A percentile compares a stretch with the other conserved stretches of the same genome.
These are phyloP conservation scores for Acanthamoeba culbertsoni DNA, from an alignment of 208 protist genomes.

Conservation along the genomic window DNA sequence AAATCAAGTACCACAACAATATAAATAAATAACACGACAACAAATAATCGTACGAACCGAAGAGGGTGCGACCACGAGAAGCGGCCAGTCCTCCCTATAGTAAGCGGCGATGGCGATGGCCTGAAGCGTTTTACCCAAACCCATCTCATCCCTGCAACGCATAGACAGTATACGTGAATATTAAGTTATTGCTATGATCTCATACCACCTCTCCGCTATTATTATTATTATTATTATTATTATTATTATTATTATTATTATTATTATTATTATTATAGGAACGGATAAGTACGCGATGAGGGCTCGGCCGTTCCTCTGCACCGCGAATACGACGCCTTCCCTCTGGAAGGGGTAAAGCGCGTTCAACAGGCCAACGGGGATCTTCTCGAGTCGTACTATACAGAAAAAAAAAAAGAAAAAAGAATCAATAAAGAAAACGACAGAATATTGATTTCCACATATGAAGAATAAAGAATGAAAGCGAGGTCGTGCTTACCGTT, in stretches of 20 bases:
- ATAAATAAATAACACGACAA: background rate
- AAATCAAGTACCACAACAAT: background rate
- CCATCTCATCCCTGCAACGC: constrained; percentile 91
- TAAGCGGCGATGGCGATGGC: constrained; percentile 91
- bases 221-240: too few species aligned
- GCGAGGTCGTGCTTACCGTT: background rate
- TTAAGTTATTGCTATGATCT: too few species aligned
- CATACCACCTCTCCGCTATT: too few species aligned
- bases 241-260: too few species aligned
- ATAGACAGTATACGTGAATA: background rate
- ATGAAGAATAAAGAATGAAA: background rate
- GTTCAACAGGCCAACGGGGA: background rate
- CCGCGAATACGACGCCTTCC: background rate
- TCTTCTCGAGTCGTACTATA: background rate
- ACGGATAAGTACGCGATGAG: constrained; percentile 11
- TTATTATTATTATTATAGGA: too few species aligned
- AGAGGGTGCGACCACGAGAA: constrained; percentile 79
- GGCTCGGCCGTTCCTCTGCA: background rate
- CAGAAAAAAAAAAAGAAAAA: background rate
- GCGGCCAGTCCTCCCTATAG: constrained; percentile 93
- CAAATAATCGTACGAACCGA: constrained; percentile 35
- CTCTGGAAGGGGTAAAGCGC: constrained; percentile 17
- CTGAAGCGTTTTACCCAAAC: constrained; percentile 96
- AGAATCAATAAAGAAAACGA: background rate
- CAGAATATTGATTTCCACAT: background rate